phyloP scores from a whole-genome alignment of 2,329 filamentous ascomycete genomes.

The Apiospora koreana region DNA sequence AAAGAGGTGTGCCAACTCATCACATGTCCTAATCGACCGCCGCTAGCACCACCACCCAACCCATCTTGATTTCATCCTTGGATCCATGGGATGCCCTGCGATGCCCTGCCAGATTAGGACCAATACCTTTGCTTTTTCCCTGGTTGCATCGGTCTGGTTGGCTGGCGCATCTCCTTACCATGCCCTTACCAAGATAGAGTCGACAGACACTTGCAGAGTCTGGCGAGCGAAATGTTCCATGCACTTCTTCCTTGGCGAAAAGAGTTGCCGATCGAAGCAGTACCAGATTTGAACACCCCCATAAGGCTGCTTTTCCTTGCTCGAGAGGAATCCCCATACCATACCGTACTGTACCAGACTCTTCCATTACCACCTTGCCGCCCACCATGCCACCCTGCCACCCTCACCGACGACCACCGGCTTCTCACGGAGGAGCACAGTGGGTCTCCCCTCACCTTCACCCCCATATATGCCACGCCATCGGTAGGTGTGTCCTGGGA shows the following conservation, averaged over 20 bases:
- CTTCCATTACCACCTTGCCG: no score
- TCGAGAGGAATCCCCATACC: not conserved
- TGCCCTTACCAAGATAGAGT: not conserved
- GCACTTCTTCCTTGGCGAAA: constrained; percentile 7
- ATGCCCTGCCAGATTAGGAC: not conserved
- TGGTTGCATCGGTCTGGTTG: not conserved
- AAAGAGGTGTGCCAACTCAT: constrained; percentile 23
- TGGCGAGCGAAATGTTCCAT: not conserved
- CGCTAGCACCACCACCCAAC: constrained; percentile 12
- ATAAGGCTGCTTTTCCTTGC: not conserved
- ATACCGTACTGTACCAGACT: not conserved
- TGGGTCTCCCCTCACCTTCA: constrained; percentile 1
- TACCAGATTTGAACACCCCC: not conserved
- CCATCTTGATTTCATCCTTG: constrained; percentile 7
- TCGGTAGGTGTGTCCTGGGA: not conserved
- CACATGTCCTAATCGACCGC: constrained; percentile 17
- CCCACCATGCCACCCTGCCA: not conserved
- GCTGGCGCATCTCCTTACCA: not conserved
- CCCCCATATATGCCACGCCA: constrained; percentile 8
- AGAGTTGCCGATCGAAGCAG: not conserved
- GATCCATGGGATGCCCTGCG: not conserved
- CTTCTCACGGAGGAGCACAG: constrained; percentile 1
- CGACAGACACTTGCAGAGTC: not conserved
- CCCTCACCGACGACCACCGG: constrained; percentile 3
- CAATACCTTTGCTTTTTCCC: constrained; percentile 9